These are phyloP conservation scores for Agroathelia rolfsii DNA, from an alignment of 1,284 basidiomycete genomes.

Conservation along the genomic window DNA sequence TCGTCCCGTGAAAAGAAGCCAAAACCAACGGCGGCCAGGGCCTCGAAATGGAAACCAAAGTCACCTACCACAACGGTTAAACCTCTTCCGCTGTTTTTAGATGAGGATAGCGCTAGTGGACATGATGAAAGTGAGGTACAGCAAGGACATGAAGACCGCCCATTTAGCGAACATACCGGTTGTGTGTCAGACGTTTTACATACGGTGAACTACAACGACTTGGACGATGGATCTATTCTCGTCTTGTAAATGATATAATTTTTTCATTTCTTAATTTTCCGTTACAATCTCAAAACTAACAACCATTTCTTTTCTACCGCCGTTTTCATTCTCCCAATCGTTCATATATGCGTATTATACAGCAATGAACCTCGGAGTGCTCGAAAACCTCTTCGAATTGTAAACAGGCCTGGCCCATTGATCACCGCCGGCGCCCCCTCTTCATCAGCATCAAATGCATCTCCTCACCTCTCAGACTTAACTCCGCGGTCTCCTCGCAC, in stretches of 20 bases:
- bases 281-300: not conserved
- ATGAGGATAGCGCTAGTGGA: constrained; percentile 7
- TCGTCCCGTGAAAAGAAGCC: too few relatives aligned
- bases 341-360: too few relatives aligned
- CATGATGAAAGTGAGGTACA: constrained; percentile 18
- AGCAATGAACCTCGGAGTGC: constrained; percentile 39
- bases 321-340: too few relatives aligned
- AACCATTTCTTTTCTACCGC: constrained; percentile 11
- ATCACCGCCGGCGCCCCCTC: constrained; percentile 5
- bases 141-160: constrained; percentile 18
- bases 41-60: too few relatives aligned
- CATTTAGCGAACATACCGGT: constrained; percentile 14
- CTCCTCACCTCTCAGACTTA: constrained; percentile 6
- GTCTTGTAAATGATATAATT: constrained; percentile 28
- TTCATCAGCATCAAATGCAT: constrained; percentile 1
- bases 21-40: too few relatives aligned
- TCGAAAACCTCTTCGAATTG: constrained; percentile 31
- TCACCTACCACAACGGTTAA: too few relatives aligned
- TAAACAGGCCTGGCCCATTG: constrained; percentile 11
- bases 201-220: constrained; percentile 12
- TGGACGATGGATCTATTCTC: constrained; percentile 34
- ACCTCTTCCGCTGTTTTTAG: constrained; percentile 1
- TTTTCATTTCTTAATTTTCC: constrained; percentile 2
- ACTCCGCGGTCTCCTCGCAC: not conserved
- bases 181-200: too few relatives aligned